Evolutionary conservation across 1,139 yeast genomes (phyloP).

Genomic region (Lipomyces yarrowii): DNA sequence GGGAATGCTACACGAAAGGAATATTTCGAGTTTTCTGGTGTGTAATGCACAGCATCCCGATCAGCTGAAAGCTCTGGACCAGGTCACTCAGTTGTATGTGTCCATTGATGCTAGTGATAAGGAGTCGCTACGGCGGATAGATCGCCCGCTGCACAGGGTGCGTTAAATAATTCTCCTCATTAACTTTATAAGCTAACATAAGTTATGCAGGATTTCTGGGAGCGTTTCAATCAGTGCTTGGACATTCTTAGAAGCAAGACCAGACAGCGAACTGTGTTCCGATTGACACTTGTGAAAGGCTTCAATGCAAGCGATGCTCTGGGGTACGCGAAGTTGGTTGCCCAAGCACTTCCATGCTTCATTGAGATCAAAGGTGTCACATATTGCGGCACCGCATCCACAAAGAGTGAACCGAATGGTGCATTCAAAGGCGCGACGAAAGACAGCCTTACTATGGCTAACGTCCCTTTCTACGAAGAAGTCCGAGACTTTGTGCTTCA

Average conservation of each 20-base stretch:
- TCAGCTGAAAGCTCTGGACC: constrained; percentile 64
- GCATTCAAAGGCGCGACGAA: constrained; percentile 21
- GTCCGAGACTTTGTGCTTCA: constrained; percentile 72
- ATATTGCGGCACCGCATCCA: constrained; percentile 75
- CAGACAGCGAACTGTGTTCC: constrained; percentile 81
- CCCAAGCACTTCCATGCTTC: constrained; percentile 79
- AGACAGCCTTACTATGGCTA: constrained; percentile 91
- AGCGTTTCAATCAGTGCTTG: constrained; percentile 75
- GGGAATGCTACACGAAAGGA: constrained; percentile 72
- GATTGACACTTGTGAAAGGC: constrained; percentile 88
- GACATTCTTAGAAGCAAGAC: constrained; percentile 77
- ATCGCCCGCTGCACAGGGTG: constrained; percentile 74
- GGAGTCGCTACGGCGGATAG: constrained; percentile 76
- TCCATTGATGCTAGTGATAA: constrained; percentile 92
- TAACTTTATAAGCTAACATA: not conserved
- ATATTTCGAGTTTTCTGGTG: constrained; percentile 82
- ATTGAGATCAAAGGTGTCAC: constrained; percentile 95
- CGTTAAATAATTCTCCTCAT: not conserved
- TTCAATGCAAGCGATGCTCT: constrained; percentile 81
- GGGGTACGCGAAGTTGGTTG: constrained; percentile 90
- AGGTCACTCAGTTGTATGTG: constrained; percentile 88
- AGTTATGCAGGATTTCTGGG: constrained; percentile 81
- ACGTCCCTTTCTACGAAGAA: constrained; percentile 92
- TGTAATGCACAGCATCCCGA: constrained; percentile 97
- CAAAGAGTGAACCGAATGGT: constrained; percentile 41